phyloP scores from a whole-genome alignment of 208 protist species.

The Sergeia podlipaevii region DNA sequence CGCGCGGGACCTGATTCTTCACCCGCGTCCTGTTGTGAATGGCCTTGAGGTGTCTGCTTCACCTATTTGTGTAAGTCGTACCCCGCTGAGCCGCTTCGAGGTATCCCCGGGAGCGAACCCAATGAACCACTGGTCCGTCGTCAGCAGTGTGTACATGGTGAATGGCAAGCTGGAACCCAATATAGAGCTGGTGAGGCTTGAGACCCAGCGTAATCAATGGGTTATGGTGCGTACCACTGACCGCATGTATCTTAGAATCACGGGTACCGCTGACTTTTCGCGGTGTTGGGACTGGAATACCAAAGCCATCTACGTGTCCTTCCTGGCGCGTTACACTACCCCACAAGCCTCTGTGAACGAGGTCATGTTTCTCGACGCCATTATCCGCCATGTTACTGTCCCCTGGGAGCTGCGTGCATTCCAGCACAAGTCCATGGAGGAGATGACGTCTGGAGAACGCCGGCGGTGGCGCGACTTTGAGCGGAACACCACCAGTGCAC shows the following conservation, averaged over 20 bases:
- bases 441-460: background rate
- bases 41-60: slow-evolving; percentile 25
- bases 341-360: slow-evolving; percentile 29
- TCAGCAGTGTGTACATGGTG: no score
- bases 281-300: slow-evolving; percentile 80
- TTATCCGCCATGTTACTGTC: slow-evolving; percentile 25
- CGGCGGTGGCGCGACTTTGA: background rate
- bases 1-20: slow-evolving; percentile 15
- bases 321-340: slow-evolving; percentile 54
- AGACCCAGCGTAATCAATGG: no score
- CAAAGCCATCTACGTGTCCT: slow-evolving; percentile 57
- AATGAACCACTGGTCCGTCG: no score
- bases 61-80: no score
- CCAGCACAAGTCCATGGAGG: background rate
- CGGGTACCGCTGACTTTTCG: slow-evolving; percentile 38
- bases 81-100: no score
- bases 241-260: slow-evolving; percentile 29
- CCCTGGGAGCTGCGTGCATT: slow-evolving; percentile 3
- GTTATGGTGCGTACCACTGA: slow-evolving; percentile 17
- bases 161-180: no score
- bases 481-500: background rate
- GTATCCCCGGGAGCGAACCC: no score
- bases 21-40: slow-evolving; percentile 18
- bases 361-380: slow-evolving; percentile 43
- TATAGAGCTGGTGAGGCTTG: no score